These are phyloP conservation scores for Trichophyton verrucosum DNA, from an alignment of 2,329 filamentous ascomycete genomes.

Conservation along the genomic window DNA sequence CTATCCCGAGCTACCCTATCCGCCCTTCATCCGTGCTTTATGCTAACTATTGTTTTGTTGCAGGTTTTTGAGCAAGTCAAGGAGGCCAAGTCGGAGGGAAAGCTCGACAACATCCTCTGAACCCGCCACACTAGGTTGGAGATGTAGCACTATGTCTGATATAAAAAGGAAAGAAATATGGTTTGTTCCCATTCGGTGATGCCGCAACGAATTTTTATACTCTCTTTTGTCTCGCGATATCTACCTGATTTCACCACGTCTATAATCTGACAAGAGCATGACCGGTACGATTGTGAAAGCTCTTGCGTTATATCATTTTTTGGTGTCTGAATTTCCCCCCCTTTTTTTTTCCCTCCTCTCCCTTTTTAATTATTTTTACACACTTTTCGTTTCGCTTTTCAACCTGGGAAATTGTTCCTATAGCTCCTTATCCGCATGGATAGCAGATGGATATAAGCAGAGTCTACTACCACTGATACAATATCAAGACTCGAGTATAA, in stretches of 20 bases:
- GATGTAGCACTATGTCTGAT: constrained; percentile 1
- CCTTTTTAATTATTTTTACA: not conserved
- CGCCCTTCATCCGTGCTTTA: not conserved
- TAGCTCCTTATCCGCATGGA: not conserved
- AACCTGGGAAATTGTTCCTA: not conserved
- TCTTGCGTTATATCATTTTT: not conserved
- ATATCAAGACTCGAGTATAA: not conserved
- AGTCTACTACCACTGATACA: not conserved
- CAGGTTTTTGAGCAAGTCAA: constrained; percentile 91
- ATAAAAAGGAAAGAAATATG: not conserved
- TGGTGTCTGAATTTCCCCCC: not conserved
- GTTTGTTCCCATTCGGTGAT: constrained; percentile 1
- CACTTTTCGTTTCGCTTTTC: not conserved
- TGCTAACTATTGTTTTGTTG: not conserved
- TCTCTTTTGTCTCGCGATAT: not conserved
- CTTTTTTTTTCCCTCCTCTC: not conserved
- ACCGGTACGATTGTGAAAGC: not conserved
- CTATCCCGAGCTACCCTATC: not conserved
- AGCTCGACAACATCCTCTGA: constrained; percentile 38
- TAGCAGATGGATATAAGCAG: not conserved
- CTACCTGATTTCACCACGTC: not conserved
- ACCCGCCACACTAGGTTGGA: not conserved
- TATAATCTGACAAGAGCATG: not conserved
- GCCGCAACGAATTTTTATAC: constrained; percentile 2
- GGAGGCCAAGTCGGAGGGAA: constrained; percentile 63